These are phyloP conservation scores for Biscogniauxia mediterranea DNA, from an alignment of 2,329 filamentous ascomycete species.

Conservation along the genomic window DNA sequence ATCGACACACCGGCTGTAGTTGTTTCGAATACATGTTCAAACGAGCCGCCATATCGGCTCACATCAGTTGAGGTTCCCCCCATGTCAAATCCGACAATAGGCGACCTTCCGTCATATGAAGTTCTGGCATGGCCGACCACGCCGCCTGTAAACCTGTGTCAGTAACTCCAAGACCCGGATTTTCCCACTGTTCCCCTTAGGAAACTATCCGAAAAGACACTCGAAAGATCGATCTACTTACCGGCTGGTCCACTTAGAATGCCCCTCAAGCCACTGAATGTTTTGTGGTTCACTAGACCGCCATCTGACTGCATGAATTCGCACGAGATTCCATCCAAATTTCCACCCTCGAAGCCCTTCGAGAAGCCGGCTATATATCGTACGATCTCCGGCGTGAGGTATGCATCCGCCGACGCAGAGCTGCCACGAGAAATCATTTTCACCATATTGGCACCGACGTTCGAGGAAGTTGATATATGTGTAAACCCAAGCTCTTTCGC, in stretches of 20 bases:
- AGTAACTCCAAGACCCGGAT: not conserved
- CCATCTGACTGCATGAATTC: slow-evolving; percentile 40
- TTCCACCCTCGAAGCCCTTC: slow-evolving; percentile 16
- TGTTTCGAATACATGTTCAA: slow-evolving; percentile 36
- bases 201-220: not conserved
- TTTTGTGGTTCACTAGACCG: slow-evolving; percentile 52
- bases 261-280: slow-evolving; percentile 67
- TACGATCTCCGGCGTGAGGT: slow-evolving; percentile 23
- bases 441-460: slow-evolving; percentile 23
- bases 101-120: slow-evolving; percentile 63
- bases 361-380: slow-evolving; percentile 21
- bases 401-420: slow-evolving; percentile 24
- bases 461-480: slow-evolving; percentile 23
- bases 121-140: slow-evolving; percentile 75
- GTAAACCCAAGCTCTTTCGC: slow-evolving; percentile 40
- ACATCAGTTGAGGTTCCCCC: slow-evolving; percentile 72
- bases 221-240: not conserved
- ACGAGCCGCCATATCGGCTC: slow-evolving; percentile 57
- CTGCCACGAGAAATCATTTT: slow-evolving; percentile 26
- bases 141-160: slow-evolving; percentile 42
- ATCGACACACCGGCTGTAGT: slow-evolving; percentile 67
- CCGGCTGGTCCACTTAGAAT: slow-evolving; percentile 71
- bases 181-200: not conserved
- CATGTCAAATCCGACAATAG: slow-evolving; percentile 79
- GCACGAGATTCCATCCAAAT: slow-evolving; percentile 14